phyloP scores from a whole-genome alignment of 768 basidiomycete genomes.

The Pleurotus platypus region DNA sequence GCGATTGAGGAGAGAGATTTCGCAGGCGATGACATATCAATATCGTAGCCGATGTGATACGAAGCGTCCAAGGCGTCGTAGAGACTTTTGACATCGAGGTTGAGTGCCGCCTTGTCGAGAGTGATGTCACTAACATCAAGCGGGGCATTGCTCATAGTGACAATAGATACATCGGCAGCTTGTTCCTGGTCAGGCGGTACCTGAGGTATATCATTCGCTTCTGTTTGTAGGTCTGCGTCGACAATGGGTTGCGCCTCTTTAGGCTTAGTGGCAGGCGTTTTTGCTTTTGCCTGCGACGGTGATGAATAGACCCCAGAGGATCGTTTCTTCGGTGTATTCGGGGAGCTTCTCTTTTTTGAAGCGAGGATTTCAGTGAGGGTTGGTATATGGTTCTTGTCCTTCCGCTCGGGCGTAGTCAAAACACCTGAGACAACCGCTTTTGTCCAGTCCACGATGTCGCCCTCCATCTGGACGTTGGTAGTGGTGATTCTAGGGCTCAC shows the following conservation, averaged over 20 bases:
- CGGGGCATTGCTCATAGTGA: neutral
- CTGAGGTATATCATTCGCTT: neutral
- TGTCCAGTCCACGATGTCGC: neutral
- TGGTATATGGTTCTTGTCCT: neutral
- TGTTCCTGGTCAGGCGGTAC: neutral
- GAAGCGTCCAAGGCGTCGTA: neutral
- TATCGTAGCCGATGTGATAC: neutral
- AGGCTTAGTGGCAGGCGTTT: neutral
- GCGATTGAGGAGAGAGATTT: slow-evolving; percentile 9
- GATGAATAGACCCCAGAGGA: too few relatives aligned
- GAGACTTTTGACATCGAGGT: neutral
- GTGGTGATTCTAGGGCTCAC: neutral
- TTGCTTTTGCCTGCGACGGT: neutral
- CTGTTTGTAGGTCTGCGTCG: neutral
- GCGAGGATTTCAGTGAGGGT: slow-evolving; percentile 7
- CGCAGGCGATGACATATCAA: slow-evolving; percentile 2
- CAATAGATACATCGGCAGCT: neutral
- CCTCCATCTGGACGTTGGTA: neutral
- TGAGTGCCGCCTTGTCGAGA: neutral
- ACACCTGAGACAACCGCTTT: neutral
- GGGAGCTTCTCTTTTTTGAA: neutral
- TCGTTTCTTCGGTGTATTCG: neutral
- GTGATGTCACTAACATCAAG: neutral
- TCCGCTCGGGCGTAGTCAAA: neutral
- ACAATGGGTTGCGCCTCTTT: neutral